Percentiles rank a stretch among this genome's conserved stretches.
Conservation (phyloP, 2,329 filamentous ascomycete species). For the Phyllosticta citrichinensis region DNA sequence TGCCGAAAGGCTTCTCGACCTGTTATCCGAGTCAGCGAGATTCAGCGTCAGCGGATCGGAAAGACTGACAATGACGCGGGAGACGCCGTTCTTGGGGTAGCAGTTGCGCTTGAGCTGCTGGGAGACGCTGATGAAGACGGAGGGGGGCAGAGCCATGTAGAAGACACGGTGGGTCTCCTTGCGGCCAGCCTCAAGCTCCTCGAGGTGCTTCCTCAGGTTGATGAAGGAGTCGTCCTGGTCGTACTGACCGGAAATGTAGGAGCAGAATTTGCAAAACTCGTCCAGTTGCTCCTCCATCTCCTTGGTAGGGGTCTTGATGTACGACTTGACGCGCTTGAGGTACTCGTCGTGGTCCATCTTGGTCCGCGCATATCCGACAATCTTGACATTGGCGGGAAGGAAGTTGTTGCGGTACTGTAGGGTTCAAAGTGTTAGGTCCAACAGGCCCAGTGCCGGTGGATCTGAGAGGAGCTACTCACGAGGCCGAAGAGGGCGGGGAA, state of each 20-base stretch:
- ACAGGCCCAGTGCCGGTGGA: constrained; percentile 1
- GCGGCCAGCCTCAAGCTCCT: constrained; percentile 71
- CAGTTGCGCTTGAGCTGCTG: constrained; percentile 96
- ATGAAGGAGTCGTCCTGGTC: constrained; percentile 94
- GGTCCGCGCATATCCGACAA: constrained; percentile 96
- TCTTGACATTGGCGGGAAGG: constrained; percentile 88
- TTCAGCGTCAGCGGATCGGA: not conserved
- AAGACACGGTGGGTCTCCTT: constrained; percentile 86
- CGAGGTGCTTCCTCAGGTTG: constrained; percentile 72
- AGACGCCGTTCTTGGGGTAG: constrained; percentile 84
- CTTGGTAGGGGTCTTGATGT: constrained; percentile 98
- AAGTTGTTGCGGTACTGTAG: constrained; percentile 94
- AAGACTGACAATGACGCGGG: constrained; percentile 74
- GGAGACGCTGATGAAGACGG: constrained; percentile 95
- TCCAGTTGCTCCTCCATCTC: constrained; percentile 92
- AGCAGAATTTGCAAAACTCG: constrained; percentile 78
- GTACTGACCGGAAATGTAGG: constrained; percentile 95
- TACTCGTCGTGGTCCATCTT: constrained; percentile 99
- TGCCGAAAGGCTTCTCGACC: constrained; percentile 99
- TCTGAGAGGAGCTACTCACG: constrained; percentile 49
- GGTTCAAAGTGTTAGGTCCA: constrained; percentile 15
- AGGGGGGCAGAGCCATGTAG: constrained; percentile 98
- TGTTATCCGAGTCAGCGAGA: constrained; percentile 27
- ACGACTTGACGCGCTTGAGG: constrained; percentile 86
- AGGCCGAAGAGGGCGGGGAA: constrained; percentile 96